Percentiles rank a stretch among this genome's conserved stretches.
Evolutionary conservation across 2,329 filamentous ascomycete genomes (phyloP).

Genomic region (Epichloe sibirici): DNA sequence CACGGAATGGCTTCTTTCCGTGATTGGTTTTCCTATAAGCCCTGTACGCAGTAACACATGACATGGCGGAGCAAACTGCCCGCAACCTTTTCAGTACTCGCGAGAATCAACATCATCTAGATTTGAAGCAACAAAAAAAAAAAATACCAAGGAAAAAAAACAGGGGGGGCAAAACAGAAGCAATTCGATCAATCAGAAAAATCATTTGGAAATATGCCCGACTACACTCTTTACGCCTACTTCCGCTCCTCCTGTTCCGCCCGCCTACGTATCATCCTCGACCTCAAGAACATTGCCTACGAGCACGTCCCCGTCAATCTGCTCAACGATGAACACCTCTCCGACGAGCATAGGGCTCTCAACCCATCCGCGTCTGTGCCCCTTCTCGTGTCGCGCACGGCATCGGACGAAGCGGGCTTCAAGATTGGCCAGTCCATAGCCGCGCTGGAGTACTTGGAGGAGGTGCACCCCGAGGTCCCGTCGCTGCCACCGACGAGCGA

Average conservation of each 20-base stretch:
- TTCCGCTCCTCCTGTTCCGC: constrained; percentile 52
- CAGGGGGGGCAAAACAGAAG: background rate
- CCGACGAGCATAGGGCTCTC: constrained; percentile 28
- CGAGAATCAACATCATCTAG: too few species aligned
- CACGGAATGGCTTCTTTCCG: too few species aligned
- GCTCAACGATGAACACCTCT: constrained; percentile 38
- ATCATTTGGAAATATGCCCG: constrained; percentile 8
- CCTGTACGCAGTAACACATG: too few species aligned
- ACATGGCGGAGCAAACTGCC: too few species aligned
- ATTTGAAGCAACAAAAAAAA: too few species aligned
- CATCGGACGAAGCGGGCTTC: constrained; percentile 16
- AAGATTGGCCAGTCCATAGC: constrained; percentile 45
- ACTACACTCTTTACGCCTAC: constrained; percentile 42
- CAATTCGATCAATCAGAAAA: background rate
- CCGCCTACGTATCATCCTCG: constrained; percentile 46
- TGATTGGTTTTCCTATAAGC: too few species aligned
- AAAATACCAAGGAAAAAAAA: background rate
- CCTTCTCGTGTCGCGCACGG: constrained; percentile 30
- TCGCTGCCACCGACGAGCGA: constrained; percentile 38
- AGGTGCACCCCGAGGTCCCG: constrained; percentile 29
- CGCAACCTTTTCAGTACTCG: too few species aligned
- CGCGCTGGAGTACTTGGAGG: constrained; percentile 50
- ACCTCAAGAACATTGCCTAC: constrained; percentile 40
- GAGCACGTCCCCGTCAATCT: constrained; percentile 38
- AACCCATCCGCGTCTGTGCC: constrained; percentile 46